Conservation (phyloP, 1,284 basidiomycete species). For the Boletus mariae region DNA sequence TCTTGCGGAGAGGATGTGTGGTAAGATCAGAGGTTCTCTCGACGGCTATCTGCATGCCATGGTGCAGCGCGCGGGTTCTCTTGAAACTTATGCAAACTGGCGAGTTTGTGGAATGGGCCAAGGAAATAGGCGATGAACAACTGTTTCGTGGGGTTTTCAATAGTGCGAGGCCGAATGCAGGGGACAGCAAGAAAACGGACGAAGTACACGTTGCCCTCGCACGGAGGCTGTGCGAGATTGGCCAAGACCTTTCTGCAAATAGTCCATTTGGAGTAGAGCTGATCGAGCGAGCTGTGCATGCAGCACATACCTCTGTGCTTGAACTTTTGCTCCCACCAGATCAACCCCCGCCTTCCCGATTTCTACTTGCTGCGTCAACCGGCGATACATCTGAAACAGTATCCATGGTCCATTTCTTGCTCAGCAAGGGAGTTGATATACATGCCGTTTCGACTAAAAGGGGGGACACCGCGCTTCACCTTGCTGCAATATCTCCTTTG, state of each 20-base stretch:
- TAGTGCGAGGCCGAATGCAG: background rate
- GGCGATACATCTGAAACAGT: too few relatives aligned
- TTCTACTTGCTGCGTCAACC: background rate
- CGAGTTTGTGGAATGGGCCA: conserved; percentile 1
- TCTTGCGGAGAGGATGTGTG: background rate
- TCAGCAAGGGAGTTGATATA: background rate
- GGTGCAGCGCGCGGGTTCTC: background rate
- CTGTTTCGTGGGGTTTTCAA: background rate
- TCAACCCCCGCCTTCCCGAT: background rate
- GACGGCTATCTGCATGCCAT: background rate
- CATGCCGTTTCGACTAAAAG: background rate
- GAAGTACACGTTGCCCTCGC: background rate
- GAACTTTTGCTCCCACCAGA: background rate
- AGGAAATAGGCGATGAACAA: background rate
- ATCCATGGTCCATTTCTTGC: background rate
- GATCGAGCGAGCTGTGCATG: background rate
- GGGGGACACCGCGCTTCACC: background rate
- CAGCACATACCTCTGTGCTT: background rate
- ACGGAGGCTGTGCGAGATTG: background rate
- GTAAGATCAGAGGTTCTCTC: background rate
- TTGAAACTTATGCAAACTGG: background rate
- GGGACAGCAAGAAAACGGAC: background rate
- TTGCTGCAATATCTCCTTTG: background rate
- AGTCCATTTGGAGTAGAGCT: background rate
- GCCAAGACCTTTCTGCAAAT: background rate